These are phyloP conservation scores for Juncus inflexus DNA, from an alignment of 176 grass and related monocot species.

Conservation along the genomic window DNA sequence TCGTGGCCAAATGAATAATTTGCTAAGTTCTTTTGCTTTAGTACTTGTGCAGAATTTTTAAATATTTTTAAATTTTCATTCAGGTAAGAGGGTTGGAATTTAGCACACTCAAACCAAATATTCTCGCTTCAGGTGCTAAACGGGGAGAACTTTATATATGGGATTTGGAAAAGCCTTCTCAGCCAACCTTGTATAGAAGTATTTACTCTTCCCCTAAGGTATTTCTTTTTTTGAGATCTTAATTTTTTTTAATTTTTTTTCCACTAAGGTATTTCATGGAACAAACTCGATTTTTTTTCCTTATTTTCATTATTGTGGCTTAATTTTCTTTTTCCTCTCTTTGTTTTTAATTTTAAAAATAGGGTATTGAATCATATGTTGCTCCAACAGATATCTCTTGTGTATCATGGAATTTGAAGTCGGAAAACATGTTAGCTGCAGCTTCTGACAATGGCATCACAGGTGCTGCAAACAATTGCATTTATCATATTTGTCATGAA, in stretches of 20 bases:
- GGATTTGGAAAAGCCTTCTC: constrained; percentile 80
- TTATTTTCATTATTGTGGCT: too few relatives aligned
- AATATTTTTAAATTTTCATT: constrained; percentile 8
- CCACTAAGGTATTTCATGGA: too few relatives aligned
- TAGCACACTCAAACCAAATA: constrained; percentile 56
- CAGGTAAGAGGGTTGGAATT: constrained; percentile 95
- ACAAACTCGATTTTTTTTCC: too few relatives aligned
- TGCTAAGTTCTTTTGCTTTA: neutral
- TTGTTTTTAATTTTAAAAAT: neutral
- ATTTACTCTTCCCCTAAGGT: constrained; percentile 81
- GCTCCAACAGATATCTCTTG: constrained; percentile 82
- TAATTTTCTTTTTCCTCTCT: too few relatives aligned
- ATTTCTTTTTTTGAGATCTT: constrained; percentile 4
- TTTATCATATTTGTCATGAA: too few relatives aligned
- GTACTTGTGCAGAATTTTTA: constrained; percentile 15
- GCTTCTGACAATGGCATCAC: constrained; percentile 94
- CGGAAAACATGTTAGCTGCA: constrained; percentile 80
- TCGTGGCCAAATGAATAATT: too few relatives aligned
- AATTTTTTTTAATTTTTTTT: too few relatives aligned
- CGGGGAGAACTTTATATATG: constrained; percentile 86
- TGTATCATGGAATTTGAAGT: constrained; percentile 95
- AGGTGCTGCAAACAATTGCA: too few relatives aligned
- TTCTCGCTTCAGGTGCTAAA: constrained; percentile 82
- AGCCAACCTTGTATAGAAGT: too few relatives aligned
- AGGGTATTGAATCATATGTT: constrained; percentile 86